Evolutionary conservation across 345 rosid species (phyloP).

Genomic region (Eucalyptus sp.): DNA sequence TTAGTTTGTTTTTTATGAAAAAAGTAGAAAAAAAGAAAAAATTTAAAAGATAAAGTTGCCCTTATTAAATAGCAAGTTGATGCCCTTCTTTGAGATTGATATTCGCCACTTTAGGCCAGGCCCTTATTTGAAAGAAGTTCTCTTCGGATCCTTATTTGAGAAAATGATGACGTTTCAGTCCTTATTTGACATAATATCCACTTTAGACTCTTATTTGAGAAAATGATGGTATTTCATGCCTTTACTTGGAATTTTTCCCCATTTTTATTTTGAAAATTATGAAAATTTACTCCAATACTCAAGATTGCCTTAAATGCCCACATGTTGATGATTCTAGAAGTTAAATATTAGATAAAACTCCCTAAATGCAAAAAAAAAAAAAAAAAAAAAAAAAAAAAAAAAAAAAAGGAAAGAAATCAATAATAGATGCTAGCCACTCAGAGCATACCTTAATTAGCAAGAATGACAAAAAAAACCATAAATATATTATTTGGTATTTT

Average conservation of each 20-base stretch:
- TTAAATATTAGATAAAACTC: not conserved
- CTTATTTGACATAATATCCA: too few relatives aligned
- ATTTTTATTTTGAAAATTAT: not conserved
- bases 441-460: not conserved
- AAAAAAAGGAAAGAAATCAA: not conserved
- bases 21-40: too few relatives aligned
- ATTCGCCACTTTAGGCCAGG: too few relatives aligned
- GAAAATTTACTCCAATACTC: not conserved
- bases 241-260: too few relatives aligned
- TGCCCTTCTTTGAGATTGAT: too few relatives aligned
- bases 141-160: too few relatives aligned
- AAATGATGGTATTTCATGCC: too few relatives aligned
- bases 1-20: too few relatives aligned
- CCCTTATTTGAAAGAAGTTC: fast-evolving
- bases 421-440: not conserved
- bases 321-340: not conserved
- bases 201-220: too few relatives aligned
- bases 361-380: not conserved
- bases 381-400: not conserved
- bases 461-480: not conserved
- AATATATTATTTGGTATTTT: not conserved
- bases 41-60: too few relatives aligned
- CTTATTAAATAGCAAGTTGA: too few relatives aligned
- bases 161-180: fast-evolving
- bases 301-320: not conserved